Base-by-base conservation (phyloP, 148 eudicot genomes). In the Oxyria digyna region DNA sequence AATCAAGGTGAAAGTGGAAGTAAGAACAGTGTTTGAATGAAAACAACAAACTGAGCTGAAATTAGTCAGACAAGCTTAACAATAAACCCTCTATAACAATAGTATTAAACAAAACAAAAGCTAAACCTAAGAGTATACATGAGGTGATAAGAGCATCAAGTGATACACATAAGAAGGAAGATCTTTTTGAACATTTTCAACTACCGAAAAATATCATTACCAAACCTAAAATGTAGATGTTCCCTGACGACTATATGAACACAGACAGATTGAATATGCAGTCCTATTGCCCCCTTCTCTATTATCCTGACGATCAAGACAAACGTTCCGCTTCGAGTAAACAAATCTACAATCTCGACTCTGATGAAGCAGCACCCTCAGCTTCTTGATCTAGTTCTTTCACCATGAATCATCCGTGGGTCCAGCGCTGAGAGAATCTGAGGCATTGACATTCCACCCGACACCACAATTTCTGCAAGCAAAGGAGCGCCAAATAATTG, bases 391-490 rank as follows among this genome's bases (percentile, higher is more conserved):
- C 98, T 78, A 54, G 74, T 81, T 85, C 91, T 80, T 75, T 91
- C 85, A 43, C 79, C 72, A 8, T 77, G 88, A 57, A 73, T 73
- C 20, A 70, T 74, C 49, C 72, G 77, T 70, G 87, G 71, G 72
- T 88, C 92, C 75, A 87, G 46, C 1, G 96, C 87, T 6, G 96
- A 81, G 8, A 91, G 89, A 66, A 85, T 72, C 78, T 88, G 97
- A 29, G 97, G 97, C 97, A 91, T 91, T 11, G 97, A 91, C 97
- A 91, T 91, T 62, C 97, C 97, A 68, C 97, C 97, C 37, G 97
- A 91, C 45, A 91, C 85, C 37, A 91, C 96, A 67, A 91, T 91
- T 77, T 91, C 97, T 91, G 90, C 85, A 85, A 71, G 11, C 70
- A 68, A 12, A 49, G 72, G 32, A 20, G 14, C 8, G 1, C 8